These are phyloP conservation scores for Dryas alaskensis DNA, from an alignment of 306 rosid species.

Conservation along the genomic window DNA sequence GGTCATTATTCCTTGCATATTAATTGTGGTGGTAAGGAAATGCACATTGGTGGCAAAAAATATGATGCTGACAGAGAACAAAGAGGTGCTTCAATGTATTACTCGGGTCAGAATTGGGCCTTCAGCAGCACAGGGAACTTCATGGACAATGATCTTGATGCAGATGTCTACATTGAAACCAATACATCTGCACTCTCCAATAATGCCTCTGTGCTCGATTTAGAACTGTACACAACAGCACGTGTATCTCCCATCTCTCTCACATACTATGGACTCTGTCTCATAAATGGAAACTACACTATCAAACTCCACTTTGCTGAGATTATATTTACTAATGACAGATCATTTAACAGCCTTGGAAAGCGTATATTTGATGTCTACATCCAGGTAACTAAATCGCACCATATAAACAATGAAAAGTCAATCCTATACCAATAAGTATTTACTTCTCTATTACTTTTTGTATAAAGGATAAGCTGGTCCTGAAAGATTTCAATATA, in stretches of 20 bases:
- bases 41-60: conserved; percentile 34
- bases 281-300: conserved; percentile 69
- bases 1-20: conserved; percentile 59
- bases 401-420: conserved; percentile 4
- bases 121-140: conserved; percentile 87
- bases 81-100: conserved; percentile 73
- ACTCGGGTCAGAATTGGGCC: conserved; percentile 63
- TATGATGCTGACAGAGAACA: conserved; percentile 67
- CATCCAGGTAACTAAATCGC: conserved; percentile 61
- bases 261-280: conserved; percentile 90
- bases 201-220: conserved; percentile 35
- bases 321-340: conserved; percentile 58
- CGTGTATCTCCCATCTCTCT: conserved; percentile 82
- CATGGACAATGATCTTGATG: conserved; percentile 77
- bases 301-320: conserved; percentile 92
- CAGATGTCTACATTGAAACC: conserved; percentile 57
- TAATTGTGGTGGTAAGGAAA: conserved; percentile 87
- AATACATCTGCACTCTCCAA: conserved; percentile 57
- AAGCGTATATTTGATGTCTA: conserved; percentile 71
- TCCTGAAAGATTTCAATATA: conserved; percentile 75
- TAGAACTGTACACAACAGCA: conserved; percentile 66
- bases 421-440: conserved; percentile 22
- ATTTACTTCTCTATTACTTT: conserved; percentile 26
- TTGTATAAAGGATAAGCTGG: conserved; percentile 59
- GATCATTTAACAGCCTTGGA: conserved; percentile 62